Base-by-base conservation (phyloP, 192 early-diverging fungal species). In the Backusella circina region DNA sequence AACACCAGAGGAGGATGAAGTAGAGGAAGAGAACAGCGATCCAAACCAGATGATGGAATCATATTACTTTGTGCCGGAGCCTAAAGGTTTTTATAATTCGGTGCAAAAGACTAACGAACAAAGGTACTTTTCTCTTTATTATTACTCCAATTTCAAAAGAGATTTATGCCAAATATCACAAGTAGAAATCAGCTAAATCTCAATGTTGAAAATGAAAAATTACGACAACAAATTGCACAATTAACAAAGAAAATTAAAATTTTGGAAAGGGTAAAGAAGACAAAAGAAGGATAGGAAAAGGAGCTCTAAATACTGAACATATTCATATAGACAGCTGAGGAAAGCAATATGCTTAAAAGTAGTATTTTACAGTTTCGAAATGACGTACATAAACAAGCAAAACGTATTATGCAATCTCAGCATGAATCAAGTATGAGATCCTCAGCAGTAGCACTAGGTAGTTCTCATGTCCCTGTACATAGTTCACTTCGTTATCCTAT, bases 321-420 rank as follows among this genome's bases (percentile, higher is more conserved):
- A n/a, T n/a, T n/a, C 16, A 3, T 32, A 16, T 75, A 90, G 89
- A 84, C 90, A 10, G 84, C 85, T 0, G 86, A 90, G 66, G 91
- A 93, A 74, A 88, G 88, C 71, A 88, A 84, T 28, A 82, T 91
- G 82, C 78, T 92, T 35, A 84, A 84, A 73, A 88, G 84, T 66
- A 89, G 88, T 51, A 90, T 93, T 68, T 76, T 93, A 16, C 91
- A 93, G 73, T 90, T 93, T 67, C 83, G 87, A 67, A 88, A 92
- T 64, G 90, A 92, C 84, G 76, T 89, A 2, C 87, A 89, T 41
- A 82, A 79, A 76, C 87, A 88, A 72, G 87, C 83, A 18, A 86
- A 87, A 23, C 80, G 82, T 7, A 84, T 87, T 12, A 86, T 78
- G 76, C 86, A 80, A 76, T 85, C 77, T 5, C 69, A 70, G 13